A percentile compares a stretch with the other conserved stretches of the same genome.
Evolutionary conservation across 2,329 filamentous ascomycete species (phyloP).

Genomic region (Coniochaeta hoffmannii): DNA sequence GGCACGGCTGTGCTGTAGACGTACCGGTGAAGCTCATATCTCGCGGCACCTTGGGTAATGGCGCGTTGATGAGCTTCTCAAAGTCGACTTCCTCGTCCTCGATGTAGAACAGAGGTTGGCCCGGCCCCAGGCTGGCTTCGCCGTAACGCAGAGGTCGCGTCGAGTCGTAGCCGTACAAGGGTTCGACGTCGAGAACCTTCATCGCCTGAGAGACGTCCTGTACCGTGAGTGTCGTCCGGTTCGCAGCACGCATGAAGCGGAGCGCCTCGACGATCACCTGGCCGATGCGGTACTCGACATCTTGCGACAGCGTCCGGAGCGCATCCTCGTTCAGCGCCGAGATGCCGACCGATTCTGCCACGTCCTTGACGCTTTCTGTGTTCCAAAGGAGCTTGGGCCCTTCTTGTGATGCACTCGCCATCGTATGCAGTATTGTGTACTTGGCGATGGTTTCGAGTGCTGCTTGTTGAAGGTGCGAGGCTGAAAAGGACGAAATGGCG

Average conservation of each 20-base stretch:
- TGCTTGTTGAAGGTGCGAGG: background rate
- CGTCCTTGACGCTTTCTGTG: slow-evolving; percentile 88
- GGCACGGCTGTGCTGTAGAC: slow-evolving; percentile 11
- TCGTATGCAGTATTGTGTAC: background rate
- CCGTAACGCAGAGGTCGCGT: slow-evolving; percentile 84
- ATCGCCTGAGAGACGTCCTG: slow-evolving; percentile 85
- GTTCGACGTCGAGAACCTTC: slow-evolving; percentile 82
- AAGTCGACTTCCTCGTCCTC: slow-evolving; percentile 99
- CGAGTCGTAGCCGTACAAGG: slow-evolving; percentile 92
- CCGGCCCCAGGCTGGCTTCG: slow-evolving; percentile 86
- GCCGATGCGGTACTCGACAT: slow-evolving; percentile 90
- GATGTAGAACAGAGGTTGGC: slow-evolving; percentile 92
- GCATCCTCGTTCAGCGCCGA: slow-evolving; percentile 75
- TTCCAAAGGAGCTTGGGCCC: slow-evolving; percentile 75
- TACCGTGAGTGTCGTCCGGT: slow-evolving; percentile 79
- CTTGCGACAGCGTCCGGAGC: slow-evolving; percentile 78
- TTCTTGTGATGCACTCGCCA: slow-evolving; percentile 13
- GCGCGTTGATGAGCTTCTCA: slow-evolving; percentile 96
- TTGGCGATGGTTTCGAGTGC: background rate
- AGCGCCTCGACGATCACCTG: slow-evolving; percentile 91
- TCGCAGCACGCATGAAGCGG: slow-evolving; percentile 90
- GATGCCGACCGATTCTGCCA: slow-evolving; percentile 93
- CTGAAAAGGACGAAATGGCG: background rate
- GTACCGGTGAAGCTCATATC: slow-evolving; percentile 87
- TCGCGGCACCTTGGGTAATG: slow-evolving; percentile 86